Percentiles rank a stretch among this genome's conserved stretches.
phyloP scores from a whole-genome alignment of 2,329 filamentous ascomycete genomes.

The Aspergillus amoenus region DNA sequence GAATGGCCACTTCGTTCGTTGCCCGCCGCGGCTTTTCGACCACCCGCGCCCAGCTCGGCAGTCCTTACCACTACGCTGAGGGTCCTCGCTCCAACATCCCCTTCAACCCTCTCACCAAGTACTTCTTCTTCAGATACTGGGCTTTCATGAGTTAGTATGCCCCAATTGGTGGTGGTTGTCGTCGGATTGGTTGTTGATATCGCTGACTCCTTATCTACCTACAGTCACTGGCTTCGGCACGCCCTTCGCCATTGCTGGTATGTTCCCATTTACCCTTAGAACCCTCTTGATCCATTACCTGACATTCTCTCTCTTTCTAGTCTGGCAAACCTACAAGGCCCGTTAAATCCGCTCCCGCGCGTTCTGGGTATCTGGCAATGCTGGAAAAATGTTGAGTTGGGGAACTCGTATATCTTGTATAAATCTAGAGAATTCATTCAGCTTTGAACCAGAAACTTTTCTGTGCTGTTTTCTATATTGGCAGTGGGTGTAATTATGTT shows the following conservation, averaged over 20 bases:
- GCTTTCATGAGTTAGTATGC: constrained; percentile 64
- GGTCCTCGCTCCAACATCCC: constrained; percentile 92
- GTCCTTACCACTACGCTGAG: constrained; percentile 98
- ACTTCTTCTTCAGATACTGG: constrained; percentile 84
- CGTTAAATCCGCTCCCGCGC: constrained; percentile 30
- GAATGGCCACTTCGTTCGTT: constrained; percentile 64
- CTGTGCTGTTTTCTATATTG: neutral
- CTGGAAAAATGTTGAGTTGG: constrained; percentile 22
- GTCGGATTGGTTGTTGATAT: neutral
- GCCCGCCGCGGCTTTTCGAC: constrained; percentile 92
- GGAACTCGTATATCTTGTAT: constrained; percentile 38
- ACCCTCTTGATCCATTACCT: constrained; percentile 6
- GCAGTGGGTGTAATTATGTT: constrained; percentile 12
- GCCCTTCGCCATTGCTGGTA: constrained; percentile 65
- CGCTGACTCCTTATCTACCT: constrained; percentile 37
- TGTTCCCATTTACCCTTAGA: constrained; percentile 29
- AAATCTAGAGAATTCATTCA: constrained; percentile 39
- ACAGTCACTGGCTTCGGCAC: constrained; percentile 58
- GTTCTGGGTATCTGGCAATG: constrained; percentile 19
- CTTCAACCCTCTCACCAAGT: constrained; percentile 91
- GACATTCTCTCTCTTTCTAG: constrained; percentile 41
- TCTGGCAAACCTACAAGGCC: constrained; percentile 69
- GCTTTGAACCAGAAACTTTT: constrained; percentile 19
- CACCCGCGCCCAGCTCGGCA: constrained; percentile 79
- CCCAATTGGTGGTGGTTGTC: constrained; percentile 4